Evolutionary conservation across 257 asterid species (phyloP).

Genomic region (Fraxinus americana): DNA sequence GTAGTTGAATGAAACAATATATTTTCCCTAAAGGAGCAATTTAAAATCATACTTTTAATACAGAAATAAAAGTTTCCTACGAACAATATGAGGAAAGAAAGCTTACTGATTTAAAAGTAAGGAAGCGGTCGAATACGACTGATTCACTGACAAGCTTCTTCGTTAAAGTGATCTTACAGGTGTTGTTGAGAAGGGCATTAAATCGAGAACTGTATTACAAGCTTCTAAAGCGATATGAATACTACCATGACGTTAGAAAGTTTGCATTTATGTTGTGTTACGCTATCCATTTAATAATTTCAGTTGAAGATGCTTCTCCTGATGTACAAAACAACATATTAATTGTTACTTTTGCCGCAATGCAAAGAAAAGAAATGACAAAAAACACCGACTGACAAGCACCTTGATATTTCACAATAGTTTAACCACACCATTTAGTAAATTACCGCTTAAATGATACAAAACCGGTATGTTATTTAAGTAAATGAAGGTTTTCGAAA

Average conservation of each 20-base stretch:
- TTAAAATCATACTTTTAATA: no score
- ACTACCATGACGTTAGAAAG: no score
- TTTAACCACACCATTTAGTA: background rate
- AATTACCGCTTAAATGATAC: background rate
- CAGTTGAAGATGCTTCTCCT: background rate
- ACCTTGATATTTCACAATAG: background rate
- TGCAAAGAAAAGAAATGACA: background rate
- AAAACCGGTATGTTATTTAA: background rate
- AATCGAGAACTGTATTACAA: no score
- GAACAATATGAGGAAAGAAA: no score
- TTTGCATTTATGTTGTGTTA: conserved; percentile 7
- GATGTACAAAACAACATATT: background rate
- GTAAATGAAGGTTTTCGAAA: background rate
- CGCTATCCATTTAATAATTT: conserved; percentile 17
- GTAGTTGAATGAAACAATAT: no score
- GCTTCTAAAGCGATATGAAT: no score
- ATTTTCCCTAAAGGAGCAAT: no score
- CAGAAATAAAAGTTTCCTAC: no score
- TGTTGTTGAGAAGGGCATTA: background rate
- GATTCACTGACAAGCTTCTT: no score
- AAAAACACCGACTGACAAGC: background rate
- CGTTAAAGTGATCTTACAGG: background rate
- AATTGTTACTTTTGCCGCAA: background rate
- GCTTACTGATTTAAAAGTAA: no score
- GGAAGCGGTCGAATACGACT: no score